phyloP scores from a whole-genome alignment of 139 green algal genomes.

The Desmodesmus armatus region DNA sequence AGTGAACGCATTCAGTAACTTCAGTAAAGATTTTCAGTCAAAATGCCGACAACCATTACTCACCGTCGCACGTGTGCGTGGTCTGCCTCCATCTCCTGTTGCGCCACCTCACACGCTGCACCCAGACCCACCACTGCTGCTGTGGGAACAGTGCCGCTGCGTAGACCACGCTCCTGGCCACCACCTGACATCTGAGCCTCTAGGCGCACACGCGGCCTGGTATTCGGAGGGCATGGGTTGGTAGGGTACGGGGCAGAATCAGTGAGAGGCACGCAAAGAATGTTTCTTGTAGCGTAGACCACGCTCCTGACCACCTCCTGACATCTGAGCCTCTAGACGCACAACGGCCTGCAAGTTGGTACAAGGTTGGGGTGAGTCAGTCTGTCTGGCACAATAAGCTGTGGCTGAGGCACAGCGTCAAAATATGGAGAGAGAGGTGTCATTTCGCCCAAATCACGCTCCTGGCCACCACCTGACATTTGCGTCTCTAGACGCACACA shows the following conservation, averaged over 20 bases:
- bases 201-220: conserved; percentile 91
- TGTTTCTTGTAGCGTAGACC: no score
- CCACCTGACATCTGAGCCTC: conserved; percentile 96
- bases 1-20: no score
- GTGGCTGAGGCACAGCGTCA: no score
- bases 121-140: conserved; percentile 94
- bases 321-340: conserved; percentile 95
- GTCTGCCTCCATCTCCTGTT: conserved; percentile 86
- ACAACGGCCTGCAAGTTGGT: no score
- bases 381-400: no score
- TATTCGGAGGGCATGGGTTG: not conserved
- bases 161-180: conserved; percentile 95
- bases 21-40: no score
- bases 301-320: conserved; percentile 96
- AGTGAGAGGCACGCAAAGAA: no score
- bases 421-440: no score
- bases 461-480: conserved; percentile 97
- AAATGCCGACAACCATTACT: no score
- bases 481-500: conserved; percentile 94
- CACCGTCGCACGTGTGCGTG: conserved; percentile 67
- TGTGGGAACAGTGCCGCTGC: conserved; percentile 88
- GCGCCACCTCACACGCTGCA: conserved; percentile 85
- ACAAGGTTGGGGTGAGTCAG: no score
- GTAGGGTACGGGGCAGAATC: not conserved
- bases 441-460: conserved; percentile 94